These are phyloP conservation scores for Chaetomidium leptoderma DNA, from an alignment of 495 filamentous ascomycete genomes.

Conservation along the genomic window DNA sequence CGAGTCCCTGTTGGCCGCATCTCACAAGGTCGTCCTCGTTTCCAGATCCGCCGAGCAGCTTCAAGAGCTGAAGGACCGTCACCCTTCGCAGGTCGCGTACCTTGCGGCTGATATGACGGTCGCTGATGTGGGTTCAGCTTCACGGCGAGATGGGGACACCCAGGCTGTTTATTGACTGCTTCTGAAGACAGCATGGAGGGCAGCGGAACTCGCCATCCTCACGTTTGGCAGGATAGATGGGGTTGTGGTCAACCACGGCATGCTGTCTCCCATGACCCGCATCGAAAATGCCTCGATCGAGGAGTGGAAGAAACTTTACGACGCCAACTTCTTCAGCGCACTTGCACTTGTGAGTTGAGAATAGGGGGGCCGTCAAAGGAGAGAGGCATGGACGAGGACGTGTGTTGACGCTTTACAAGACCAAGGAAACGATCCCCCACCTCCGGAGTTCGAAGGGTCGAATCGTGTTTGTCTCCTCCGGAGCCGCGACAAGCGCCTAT, in stretches of 20 bases:
- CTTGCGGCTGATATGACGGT: constrained; percentile 74
- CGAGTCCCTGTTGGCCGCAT: constrained; percentile 61
- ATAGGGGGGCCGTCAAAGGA: neutral
- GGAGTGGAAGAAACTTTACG: constrained; percentile 72
- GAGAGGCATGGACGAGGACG: neutral
- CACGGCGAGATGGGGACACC: neutral
- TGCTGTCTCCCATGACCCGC: constrained; percentile 70
- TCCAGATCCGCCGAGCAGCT: constrained; percentile 67
- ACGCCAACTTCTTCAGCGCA: constrained; percentile 78
- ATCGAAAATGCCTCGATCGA: constrained; percentile 59
- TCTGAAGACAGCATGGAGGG: constrained; percentile 52
- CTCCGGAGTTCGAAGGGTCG: constrained; percentile 65
- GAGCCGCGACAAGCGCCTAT: constrained; percentile 65
- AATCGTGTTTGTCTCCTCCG: constrained; percentile 72
- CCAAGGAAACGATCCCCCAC: constrained; percentile 66
- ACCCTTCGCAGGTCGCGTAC: constrained; percentile 62
- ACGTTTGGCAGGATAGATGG: constrained; percentile 73
- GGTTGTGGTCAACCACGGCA: constrained; percentile 83
- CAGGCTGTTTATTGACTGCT: constrained; percentile 1
- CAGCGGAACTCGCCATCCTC: constrained; percentile 58
- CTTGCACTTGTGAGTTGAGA: constrained; percentile 64
- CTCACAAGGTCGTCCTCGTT: constrained; percentile 69
- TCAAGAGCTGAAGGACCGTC: constrained; percentile 59
- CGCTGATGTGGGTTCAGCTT: constrained; percentile 41
- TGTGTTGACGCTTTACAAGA: constrained; percentile 42